Percentiles rank a stretch among this genome's conserved stretches.
Conservation (phyloP, 495 filamentous ascomycete genomes). For the Hyaloscypha bicolor region DNA sequence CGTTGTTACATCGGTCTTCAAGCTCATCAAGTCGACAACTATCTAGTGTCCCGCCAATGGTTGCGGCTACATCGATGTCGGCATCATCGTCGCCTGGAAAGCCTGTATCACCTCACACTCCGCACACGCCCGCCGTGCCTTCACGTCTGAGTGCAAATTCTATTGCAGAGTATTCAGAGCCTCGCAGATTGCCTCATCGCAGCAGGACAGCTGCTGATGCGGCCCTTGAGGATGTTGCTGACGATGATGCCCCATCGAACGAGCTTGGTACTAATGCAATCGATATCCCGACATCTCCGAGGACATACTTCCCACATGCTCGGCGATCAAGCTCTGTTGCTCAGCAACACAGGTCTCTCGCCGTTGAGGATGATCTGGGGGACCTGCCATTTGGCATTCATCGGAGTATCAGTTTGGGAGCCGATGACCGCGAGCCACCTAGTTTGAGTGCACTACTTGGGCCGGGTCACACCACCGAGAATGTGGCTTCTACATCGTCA, state of each 20-base stretch:
- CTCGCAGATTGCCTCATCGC: slow-evolving; percentile 32
- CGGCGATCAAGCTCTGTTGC: slow-evolving; percentile 79
- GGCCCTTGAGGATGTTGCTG: slow-evolving; percentile 35
- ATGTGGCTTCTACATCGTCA: slow-evolving; percentile 34
- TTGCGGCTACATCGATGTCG: slow-evolving; percentile 78
- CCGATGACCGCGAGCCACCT: slow-evolving; percentile 63
- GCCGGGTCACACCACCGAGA: slow-evolving; percentile 38
- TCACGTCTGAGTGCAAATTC: slow-evolving; percentile 89
- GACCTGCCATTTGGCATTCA: slow-evolving; percentile 63
- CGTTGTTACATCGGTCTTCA: slow-evolving; percentile 79
- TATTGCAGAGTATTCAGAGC: slow-evolving; percentile 70
- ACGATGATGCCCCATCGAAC: slow-evolving; percentile 47
- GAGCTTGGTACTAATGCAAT: slow-evolving; percentile 68
- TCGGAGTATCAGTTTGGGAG: slow-evolving; percentile 76
- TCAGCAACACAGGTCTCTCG: slow-evolving; percentile 59
- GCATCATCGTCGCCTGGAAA: slow-evolving; percentile 89
- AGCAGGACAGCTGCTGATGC: slow-evolving; percentile 27
- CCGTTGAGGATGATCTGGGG: slow-evolving; percentile 61
- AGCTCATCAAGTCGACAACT: slow-evolving; percentile 83
- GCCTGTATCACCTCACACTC: slow-evolving; percentile 89
- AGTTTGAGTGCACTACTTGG: slow-evolving; percentile 59
- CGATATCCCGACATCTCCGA: slow-evolving; percentile 80
- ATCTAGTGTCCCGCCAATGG: slow-evolving; percentile 81
- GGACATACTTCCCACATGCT: slow-evolving; percentile 58
- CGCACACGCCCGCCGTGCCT: slow-evolving; percentile 90